A percentile compares a stretch with the other conserved stretches of the same genome.
These are phyloP conservation scores for Colletotrichum ledebouriae DNA, from an alignment of 2,329 filamentous ascomycete species.

Conservation along the genomic window DNA sequence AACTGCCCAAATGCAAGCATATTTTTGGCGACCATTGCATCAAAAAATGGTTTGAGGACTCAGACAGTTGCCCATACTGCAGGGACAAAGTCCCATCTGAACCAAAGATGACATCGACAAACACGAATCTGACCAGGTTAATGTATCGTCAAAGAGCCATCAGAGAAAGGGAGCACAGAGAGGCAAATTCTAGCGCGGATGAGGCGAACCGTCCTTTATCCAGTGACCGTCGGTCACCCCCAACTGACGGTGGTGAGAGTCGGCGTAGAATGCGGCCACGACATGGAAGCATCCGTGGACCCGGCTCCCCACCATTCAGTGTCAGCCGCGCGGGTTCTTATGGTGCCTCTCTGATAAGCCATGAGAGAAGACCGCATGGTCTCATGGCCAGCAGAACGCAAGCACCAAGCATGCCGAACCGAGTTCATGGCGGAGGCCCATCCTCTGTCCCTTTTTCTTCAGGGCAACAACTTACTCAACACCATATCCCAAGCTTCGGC, in stretches of 20 bases:
- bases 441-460: slow-evolving; percentile 8
- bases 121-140: slow-evolving; percentile 10
- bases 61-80: slow-evolving; percentile 74
- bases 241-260: slow-evolving; percentile 33
- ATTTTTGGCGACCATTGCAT: slow-evolving; percentile 75
- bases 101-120: slow-evolving; percentile 29
- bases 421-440: neutral
- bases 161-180: slow-evolving; percentile 27
- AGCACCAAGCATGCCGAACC: slow-evolving; percentile 3
- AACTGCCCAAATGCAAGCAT: slow-evolving; percentile 73
- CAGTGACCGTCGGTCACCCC: slow-evolving; percentile 38
- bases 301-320: slow-evolving; percentile 35
- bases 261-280: slow-evolving; percentile 39
- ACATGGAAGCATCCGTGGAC: slow-evolving; percentile 27
- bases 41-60: slow-evolving; percentile 74
- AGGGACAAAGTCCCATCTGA: slow-evolving; percentile 71
- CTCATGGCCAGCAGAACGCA: slow-evolving; percentile 4
- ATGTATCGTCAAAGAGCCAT: neutral
- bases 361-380: slow-evolving; percentile 28
- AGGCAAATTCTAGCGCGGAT: slow-evolving; percentile 4
- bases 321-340: slow-evolving; percentile 22
- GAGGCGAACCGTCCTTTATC: slow-evolving; percentile 8
- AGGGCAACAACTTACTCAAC: slow-evolving; percentile 9
- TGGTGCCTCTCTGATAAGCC: slow-evolving; percentile 6
- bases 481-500: slow-evolving; percentile 16